These are phyloP conservation scores for Santalum album DNA, from an alignment of 164 flowering plant genomes.

Conservation along the genomic window DNA sequence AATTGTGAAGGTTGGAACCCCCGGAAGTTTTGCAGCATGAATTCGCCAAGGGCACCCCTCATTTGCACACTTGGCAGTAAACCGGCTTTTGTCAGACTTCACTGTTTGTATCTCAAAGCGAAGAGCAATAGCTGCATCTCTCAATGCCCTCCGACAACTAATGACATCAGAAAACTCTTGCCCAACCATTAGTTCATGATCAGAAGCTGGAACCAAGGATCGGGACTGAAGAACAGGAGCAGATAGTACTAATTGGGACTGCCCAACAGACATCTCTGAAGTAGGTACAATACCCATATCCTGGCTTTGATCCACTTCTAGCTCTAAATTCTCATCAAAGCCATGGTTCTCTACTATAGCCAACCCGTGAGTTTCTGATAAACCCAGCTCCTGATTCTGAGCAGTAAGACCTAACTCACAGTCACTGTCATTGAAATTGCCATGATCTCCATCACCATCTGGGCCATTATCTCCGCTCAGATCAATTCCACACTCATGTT, in stretches of 20 bases:
- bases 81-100: slow-evolving; percentile 11
- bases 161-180: slow-evolving; percentile 16
- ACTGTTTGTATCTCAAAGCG: slow-evolving; percentile 18
- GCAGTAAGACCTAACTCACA: slow-evolving; percentile 6
- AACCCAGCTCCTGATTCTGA: slow-evolving; percentile 10
- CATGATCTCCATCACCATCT: slow-evolving; percentile 11
- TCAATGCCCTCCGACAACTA: slow-evolving; percentile 15
- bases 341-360: slow-evolving; percentile 7
- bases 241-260: slow-evolving; percentile 3
- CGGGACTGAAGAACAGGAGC: slow-evolving; percentile 15
- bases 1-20: slow-evolving; percentile 4
- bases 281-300: slow-evolving; percentile 4
- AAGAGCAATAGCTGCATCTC: slow-evolving; percentile 17
- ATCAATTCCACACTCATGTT: slow-evolving; percentile 10
- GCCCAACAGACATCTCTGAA: background rate
- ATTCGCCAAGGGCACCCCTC: slow-evolving; percentile 6
- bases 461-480: slow-evolving; percentile 5
- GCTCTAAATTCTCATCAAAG: slow-evolving; percentile 10
- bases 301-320: slow-evolving; percentile 4
- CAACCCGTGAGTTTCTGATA: slow-evolving; percentile 8
- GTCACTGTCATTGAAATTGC: slow-evolving; percentile 11
- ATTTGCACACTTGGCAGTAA: slow-evolving; percentile 4
- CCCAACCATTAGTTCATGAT: slow-evolving; percentile 14
- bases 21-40: slow-evolving; percentile 6
- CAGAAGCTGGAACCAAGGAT: slow-evolving; percentile 1